Base-by-base conservation (phyloP, 768 basidiomycete species). In the Amanita rubescens region DNA sequence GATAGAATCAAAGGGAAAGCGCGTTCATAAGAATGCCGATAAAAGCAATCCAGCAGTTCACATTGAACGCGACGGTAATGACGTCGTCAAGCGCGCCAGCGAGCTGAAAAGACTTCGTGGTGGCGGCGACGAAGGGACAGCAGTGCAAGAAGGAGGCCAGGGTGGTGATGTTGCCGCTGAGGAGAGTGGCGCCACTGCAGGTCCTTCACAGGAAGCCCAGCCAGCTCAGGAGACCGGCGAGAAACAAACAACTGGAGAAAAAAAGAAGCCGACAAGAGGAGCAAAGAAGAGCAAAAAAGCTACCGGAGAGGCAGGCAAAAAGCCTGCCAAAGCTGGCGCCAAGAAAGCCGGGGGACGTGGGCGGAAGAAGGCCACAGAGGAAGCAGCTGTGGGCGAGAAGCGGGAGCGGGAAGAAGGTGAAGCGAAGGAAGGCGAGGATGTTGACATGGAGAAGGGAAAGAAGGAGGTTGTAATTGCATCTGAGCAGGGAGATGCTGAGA, bases 1-100 rank as follows among this genome's bases (percentile, higher is more conserved):
- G 47, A 65, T 65, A 39, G 62, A 63, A 47, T 43, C 61, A 1
- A 63, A 62, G 46, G 66, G 65, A 0, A 65, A 64, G 53, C 57
- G 48, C 3, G 55, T 68, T 5, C 63, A 66, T 58, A 65, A 60
- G 58, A 65, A 65, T 54, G 61, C 62, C 2, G 62, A 62, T 47
- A 56, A 60, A 17, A 53, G 51, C 2, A 65, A 65, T 34, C 67
- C 64, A 15, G 62, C 65, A n/a, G 67, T 66, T 2, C 64, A 64
- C 39, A 61, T 65, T 24, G 58, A 55, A 50, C 57, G 60, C 37
- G 51, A 59, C 5, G 62, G 63, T 1, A 64, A 64, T 51, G 67
- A 67, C 37, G 67, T 66, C 22, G 66, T 66, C 1, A 67, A 67
- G 46, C 53, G 64, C 12, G 63, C 62, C 22, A 65, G 65, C 48